A percentile compares a stretch with the other conserved stretches of the same genome.
phyloP scores from a whole-genome alignment of 768 basidiomycete genomes.

The Suillus weaverae region DNA sequence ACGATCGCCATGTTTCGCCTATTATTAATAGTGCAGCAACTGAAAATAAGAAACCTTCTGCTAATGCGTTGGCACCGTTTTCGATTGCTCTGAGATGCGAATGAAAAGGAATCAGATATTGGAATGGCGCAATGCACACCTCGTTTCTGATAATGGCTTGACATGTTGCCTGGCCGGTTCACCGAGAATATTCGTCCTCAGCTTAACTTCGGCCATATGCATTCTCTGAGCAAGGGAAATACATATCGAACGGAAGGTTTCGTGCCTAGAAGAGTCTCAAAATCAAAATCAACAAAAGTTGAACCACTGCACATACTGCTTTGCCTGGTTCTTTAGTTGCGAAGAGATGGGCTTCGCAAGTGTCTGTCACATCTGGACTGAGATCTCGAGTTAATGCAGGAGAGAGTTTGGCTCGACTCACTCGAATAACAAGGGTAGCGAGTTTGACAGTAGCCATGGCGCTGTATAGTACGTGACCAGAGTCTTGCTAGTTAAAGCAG shows the following conservation, averaged over 20 bases:
- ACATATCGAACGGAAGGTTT: conserved; percentile 68
- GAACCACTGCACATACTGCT: conserved; percentile 49
- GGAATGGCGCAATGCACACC: conserved; percentile 40
- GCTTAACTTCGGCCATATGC: conserved; percentile 69
- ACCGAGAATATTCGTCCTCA: conserved; percentile 76
- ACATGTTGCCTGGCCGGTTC: conserved; percentile 67
- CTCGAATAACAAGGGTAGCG: conserved; percentile 72
- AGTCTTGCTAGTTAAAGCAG: not conserved
- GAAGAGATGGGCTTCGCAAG: conserved; percentile 79
- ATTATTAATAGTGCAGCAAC: conserved; percentile 76
- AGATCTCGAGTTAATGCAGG: not conserved
- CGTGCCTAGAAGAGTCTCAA: conserved; percentile 49
- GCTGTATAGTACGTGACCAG: not conserved
- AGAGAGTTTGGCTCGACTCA: conserved; percentile 37
- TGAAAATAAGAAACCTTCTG: conserved; percentile 80
- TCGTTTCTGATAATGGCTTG: conserved; percentile 74
- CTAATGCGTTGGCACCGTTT: conserved; percentile 80
- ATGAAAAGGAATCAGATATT: not conserved
- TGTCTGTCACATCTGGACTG: conserved; percentile 47
- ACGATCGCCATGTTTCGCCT: conserved; percentile 75
- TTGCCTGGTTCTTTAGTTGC: conserved; percentile 68
- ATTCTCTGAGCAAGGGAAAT: conserved; percentile 73
- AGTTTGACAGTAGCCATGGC: conserved; percentile 74
- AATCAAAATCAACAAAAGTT: not conserved
- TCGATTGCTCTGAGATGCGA: conserved; percentile 68